A percentile compares a stretch with the other conserved stretches of the same genome.
phyloP scores from a whole-genome alignment of 2,329 filamentous ascomycete species.

The Verticillium dahliae region DNA sequence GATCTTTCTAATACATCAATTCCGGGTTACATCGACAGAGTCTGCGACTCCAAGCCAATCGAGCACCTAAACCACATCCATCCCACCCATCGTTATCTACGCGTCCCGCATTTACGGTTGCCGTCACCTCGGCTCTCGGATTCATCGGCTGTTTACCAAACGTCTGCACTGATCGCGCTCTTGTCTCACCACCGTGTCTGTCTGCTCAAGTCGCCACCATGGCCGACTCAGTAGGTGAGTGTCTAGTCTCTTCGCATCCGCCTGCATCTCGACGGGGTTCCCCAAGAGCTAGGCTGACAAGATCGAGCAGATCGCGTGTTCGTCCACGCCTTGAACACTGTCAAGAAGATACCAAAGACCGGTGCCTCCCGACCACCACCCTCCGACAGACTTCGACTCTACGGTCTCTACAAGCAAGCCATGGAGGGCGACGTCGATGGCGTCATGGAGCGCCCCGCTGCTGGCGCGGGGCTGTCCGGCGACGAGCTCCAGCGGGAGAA shows the following conservation, averaged over 20 bases:
- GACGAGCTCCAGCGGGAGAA: conserved; percentile 54
- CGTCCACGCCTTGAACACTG: conserved; percentile 96
- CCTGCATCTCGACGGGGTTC: not conserved
- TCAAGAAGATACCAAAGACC: conserved; percentile 94
- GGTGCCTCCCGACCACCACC: conserved; percentile 84
- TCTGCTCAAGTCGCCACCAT: conserved; percentile 14
- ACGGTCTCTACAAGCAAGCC: conserved; percentile 97
- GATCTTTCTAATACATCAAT: not conserved
- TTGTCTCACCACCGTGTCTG: not conserved
- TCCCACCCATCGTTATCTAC: not conserved
- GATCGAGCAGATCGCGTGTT: conserved; percentile 78
- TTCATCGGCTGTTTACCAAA: not conserved
- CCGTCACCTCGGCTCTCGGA: not conserved
- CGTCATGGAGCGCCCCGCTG: conserved; percentile 77
- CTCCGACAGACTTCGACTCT: conserved; percentile 78
- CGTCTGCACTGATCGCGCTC: not conserved
- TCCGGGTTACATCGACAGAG: not conserved
- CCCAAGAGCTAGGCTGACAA: not conserved
- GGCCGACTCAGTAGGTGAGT: conserved; percentile 32
- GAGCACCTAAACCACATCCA: not conserved
- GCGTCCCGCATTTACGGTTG: not conserved
- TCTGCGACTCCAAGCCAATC: not conserved
- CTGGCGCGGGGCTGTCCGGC: conserved; percentile 35
- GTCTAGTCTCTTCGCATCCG: not conserved
- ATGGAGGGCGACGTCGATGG: conserved; percentile 98